A percentile compares a stretch with the other conserved stretches of the same genome.
phyloP scores from a whole-genome alignment of 371 early-diverging fungal species.

The Mucor piriformis region DNA sequence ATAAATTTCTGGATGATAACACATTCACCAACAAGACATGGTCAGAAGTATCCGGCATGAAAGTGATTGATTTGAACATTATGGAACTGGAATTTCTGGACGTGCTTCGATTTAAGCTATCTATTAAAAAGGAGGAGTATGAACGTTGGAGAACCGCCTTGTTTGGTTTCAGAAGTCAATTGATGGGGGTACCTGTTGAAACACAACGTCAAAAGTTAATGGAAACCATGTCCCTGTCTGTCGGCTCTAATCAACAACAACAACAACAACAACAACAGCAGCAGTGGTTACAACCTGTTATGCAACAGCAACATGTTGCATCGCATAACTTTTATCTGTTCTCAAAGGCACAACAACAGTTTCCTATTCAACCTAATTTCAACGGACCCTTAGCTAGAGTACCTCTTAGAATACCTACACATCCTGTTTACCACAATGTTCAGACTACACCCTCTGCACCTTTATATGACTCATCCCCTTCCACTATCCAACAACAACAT shows the following conservation, averaged over 20 bases:
- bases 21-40: slow-evolving; percentile 74
- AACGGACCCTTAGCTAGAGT: slow-evolving; percentile 23
- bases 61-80: slow-evolving; percentile 59
- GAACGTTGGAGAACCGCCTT: slow-evolving; percentile 44
- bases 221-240: slow-evolving; percentile 23
- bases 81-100: slow-evolving; percentile 74
- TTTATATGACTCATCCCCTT: not conserved
- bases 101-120: slow-evolving; percentile 57
- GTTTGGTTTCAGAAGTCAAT: slow-evolving; percentile 31
- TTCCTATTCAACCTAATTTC: slow-evolving; percentile 11
- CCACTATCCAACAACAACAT: not conserved
- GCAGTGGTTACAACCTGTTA: slow-evolving; percentile 4
- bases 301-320: slow-evolving; percentile 7
- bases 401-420: slow-evolving; percentile 20
- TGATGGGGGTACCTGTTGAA: slow-evolving; percentile 23
- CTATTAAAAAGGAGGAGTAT: slow-evolving; percentile 62
- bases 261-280: slow-evolving; percentile 10
- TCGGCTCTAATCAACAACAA: not conserved
- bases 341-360: slow-evolving; percentile 19
- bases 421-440: slow-evolving; percentile 21
- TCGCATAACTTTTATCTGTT: slow-evolving; percentile 20
- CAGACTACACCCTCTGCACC: slow-evolving; percentile 5
- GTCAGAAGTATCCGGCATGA: slow-evolving; percentile 69
- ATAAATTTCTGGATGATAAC: slow-evolving; percentile 71
- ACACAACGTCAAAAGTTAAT: slow-evolving; percentile 26